Base-by-base conservation (phyloP, 108 stramenopile genomes). In the Fistulifera pelliculosa region DNA sequence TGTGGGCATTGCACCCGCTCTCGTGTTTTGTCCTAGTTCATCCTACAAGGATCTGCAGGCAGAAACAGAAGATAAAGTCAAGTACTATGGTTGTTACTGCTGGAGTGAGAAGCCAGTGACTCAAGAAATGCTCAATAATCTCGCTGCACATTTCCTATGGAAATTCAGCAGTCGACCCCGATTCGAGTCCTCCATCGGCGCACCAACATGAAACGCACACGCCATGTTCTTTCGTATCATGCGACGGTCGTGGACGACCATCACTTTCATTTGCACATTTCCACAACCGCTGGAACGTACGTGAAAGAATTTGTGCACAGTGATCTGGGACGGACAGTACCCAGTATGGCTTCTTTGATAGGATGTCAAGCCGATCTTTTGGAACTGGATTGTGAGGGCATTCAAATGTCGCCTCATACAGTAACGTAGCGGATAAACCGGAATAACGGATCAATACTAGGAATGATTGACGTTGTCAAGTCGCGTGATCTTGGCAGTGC, bases 271-370 rank as follows among this genome's bases (percentile, higher is more conserved):
- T 25, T 92, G 45, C 49, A 68, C 47, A 22, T 92, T 38, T 71
- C 69, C 15, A 92, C 90, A 2, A 66, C 61, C 27, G 84, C 81
- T 10, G 93, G 93, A 19, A 86, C 93, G 0, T 69, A 91, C 44
- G 89, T 94, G 44, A 94, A 94, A 55, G 93, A 94, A 57, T 90
- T 89, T 65, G 80, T 84, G 7, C 79, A 88, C 58, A 87, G 89
- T 8, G 93, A 94, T 73, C 81, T 84, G 19, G 79, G 83, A 4
- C 56, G 93, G 52, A 91, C 87, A 1, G 14, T 43, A 41, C 93
- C 93, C 1, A 83, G 69, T 54, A 47, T 94, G 35, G 28, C 66
- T 7, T 66, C 68, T n/a, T 41, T 94, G 22, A 39, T 94, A 39
- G 86, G 80, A 17, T 71, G 80, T 22, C 77, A 83, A 18, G 72